Evolutionary conservation across 805 yeast genomes (phyloP), one percentile per base, ranked within the genome.

Genomic region (Monosporozyma siamensis): DNA sequence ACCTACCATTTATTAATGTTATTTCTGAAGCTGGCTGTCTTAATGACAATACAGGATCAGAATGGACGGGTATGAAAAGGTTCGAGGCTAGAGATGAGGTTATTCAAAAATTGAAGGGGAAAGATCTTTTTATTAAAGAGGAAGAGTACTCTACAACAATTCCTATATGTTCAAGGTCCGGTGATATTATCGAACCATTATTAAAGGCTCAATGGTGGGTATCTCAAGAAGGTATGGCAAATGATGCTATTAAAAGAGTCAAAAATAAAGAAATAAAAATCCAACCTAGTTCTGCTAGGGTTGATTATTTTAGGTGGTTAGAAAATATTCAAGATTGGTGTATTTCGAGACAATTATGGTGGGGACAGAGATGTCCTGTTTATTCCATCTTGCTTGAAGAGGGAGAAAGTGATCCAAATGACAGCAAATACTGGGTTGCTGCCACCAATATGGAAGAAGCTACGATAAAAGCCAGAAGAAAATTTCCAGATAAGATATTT

Each of bases 161-260:
- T 49, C 97, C 97, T 48, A 66, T 75, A 40, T 92, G 98, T 69
- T 84, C 90, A 24, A 82, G 96, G 75, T 87, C 97, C 15, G 96
- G 96, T 49, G 98, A 90, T 68, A 71, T 90, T 48, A 89, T 90
- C 58, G 97, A 90, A 70, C 97, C 97, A 35, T 69, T 85, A 56
- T 73, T 92, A 68, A 92, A 90, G 70, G 97, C 97, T 42, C 98
- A 90, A 70, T 90, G 98, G 98, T 90, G 96, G 96, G 95, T 90
- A 48, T 69, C 83, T 45, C 96, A 89, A 68, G 74, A 74, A 54
- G 82, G 77, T 44, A 83, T 86, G 83, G 97, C 97, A 40, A 70
- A 71, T 49, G 85, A 74, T 48, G 96, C 95, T 41, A 77, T 87
- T 51, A 71, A 77, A 39, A 95, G 85, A 40, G 96, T 90, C 44